Evolutionary conservation across 495 filamentous ascomycete genomes (phyloP), one percentile per base, ranked within the genome.

Genomic region (Amniculicola lignicola): DNA sequence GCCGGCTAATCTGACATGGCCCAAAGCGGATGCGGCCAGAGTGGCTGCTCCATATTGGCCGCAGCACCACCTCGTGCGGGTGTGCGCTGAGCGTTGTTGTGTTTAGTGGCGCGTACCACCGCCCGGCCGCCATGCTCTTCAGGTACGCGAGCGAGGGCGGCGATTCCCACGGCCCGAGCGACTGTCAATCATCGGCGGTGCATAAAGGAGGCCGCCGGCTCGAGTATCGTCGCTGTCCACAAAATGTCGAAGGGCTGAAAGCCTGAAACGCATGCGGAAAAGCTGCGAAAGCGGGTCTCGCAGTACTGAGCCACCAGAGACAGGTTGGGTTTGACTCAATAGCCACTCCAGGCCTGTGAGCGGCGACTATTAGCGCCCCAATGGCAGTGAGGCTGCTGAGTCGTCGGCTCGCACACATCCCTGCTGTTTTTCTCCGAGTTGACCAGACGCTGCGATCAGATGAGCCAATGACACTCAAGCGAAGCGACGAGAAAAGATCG

Each of bases 241-340:
- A 40, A 37, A 15, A 31, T 14, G 27, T 56, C 38, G 16, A 55
- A 45, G 40, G 56, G 56, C 61, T 60, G 61, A 59, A 64, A 64
- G 56, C 51, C 61, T 60, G 61, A 59, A 64, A 64, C 61, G 51
- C 29, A 56, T 57, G 18, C 42, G 46, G 54, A 60, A 54, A 53
- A 41, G 38, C 23, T 48, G 33, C 21, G 39, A 22, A 23, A 22
- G 33, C 35, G 48, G 29, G 21, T 22, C 33, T 54, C 54, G 45
- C 29, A 33, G 29, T 33, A n/a, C 29, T 33, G 9, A 52, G 51
- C 61, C 61, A 64, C 56, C 55, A 55, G 61, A 46, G 56, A 64
- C 61, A 52, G 24, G 31, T 59, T 63, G 42, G 54, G 61, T 63
- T 59, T 63, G 54, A 56, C 22, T 46, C 7, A 28, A 25, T 19